Evolutionary conservation across 768 basidiomycete genomes (phyloP), one percentile per base, ranked within the genome.

Genomic region (Lanmaoa pseudosensibilis): DNA sequence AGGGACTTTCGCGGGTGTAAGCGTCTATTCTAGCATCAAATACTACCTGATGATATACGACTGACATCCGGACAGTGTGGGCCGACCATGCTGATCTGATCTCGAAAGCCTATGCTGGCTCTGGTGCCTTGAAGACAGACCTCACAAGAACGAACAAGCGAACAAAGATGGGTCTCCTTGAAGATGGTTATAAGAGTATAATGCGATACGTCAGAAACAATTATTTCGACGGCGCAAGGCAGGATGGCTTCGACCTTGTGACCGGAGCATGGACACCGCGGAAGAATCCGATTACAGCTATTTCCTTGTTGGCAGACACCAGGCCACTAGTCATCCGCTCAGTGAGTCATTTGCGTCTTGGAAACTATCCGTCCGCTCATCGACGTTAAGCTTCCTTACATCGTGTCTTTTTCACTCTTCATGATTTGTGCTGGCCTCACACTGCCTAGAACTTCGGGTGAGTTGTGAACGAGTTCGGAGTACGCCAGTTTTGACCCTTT

Each of bases 191-290:
- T 72, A 98, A 98, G 70, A 88, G 89, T 23, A 69, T 84, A 1
- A 78, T 84, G 74, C 83, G 97, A 58, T 99, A 98, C 67, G 67
- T 97, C 62, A 94, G 88, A 79, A 98, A 98, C 78, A 98, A 96
- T 68, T 92, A 92, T 75, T 90, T 97, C 60, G 97, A 99, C 70
- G 97, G 97, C 8, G 81, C 94, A 48, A 78, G 95, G 66, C 64
- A 94, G 86, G 97, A 99, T 73, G 94, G 91, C 10, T 97, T 90
- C 67, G 97, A 99, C 70, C 80, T 99, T 55, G 79, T 99, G 57
- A 94, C 94, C 23, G 97, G 97, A 4, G 79, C 81, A 9, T 99
- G 94, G 92, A 78, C 85, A 34, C 91, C 95, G n/a, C 81, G 84
- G 59, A 86, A 83, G 63, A 87, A 83, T 37, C 87, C 88, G 19